These are phyloP conservation scores for Discostella pseudostelligera DNA, from an alignment of 108 stramenopile species.

Conservation along the genomic window DNA sequence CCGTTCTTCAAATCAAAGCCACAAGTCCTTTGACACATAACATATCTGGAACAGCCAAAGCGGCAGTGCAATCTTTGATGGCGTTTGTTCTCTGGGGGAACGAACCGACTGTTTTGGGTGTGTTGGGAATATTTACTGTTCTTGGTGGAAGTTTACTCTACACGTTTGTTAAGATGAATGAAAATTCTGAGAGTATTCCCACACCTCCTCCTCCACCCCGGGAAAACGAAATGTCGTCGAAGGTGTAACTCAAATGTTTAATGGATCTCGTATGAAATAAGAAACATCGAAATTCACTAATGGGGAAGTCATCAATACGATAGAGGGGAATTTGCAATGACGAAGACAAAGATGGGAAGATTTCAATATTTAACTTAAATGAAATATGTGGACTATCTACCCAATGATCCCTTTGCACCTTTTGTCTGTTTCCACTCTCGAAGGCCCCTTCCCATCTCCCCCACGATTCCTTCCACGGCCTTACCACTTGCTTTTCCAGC, in stretches of 20 bases:
- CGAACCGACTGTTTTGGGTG: conserved; percentile 73
- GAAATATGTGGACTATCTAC: background rate
- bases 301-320: too few species aligned
- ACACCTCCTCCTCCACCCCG: conserved; percentile 12
- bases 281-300: too few species aligned
- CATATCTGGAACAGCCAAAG: conserved; percentile 95
- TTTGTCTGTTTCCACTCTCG: conserved; percentile 29
- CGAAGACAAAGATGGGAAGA: too few species aligned
- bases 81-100: conserved; percentile 96
- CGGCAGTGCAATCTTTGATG: conserved; percentile 86
- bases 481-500: conserved; percentile 29
- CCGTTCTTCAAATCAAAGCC: conserved; percentile 94
- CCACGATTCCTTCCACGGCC: conserved; percentile 23
- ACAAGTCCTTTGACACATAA: conserved; percentile 95
- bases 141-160: conserved; percentile 82
- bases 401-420: conserved; percentile 30
- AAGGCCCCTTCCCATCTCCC: conserved; percentile 21
- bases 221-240: conserved; percentile 27
- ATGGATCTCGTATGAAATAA: too few species aligned
- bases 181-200: conserved; percentile 28
- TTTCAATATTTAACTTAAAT: too few species aligned
- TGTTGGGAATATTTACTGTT: conserved; percentile 82
- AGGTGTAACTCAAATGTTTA: conserved; percentile 21
- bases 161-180: conserved; percentile 83
- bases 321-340: too few species aligned